A percentile compares a stretch with the other conserved stretches of the same genome.
These are phyloP conservation scores for Dryadomyces sulphureus DNA, from an alignment of 2,329 filamentous ascomycete species.

Conservation along the genomic window DNA sequence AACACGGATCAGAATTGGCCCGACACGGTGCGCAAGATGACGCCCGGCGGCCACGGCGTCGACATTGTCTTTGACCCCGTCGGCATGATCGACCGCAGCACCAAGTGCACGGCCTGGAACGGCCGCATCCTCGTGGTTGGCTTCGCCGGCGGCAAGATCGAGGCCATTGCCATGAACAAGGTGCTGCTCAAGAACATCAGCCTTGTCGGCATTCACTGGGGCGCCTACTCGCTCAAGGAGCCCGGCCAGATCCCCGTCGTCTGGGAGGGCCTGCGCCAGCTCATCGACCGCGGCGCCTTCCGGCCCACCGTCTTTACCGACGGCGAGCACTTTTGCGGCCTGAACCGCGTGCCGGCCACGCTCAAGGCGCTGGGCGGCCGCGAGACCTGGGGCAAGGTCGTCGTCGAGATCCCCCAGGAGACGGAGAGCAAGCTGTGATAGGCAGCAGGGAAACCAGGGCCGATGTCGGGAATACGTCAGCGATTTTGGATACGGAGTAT, in stretches of 20 bases:
- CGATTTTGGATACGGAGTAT: not conserved
- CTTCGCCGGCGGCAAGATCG: slow-evolving; percentile 74
- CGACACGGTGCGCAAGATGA: slow-evolving; percentile 61
- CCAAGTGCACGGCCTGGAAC: slow-evolving; percentile 91
- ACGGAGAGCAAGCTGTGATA: slow-evolving; percentile 39
- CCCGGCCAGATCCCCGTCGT: slow-evolving; percentile 54
- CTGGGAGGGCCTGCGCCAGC: slow-evolving; percentile 67
- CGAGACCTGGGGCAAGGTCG: slow-evolving; percentile 92
- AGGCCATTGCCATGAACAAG: slow-evolving; percentile 86
- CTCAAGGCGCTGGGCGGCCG: slow-evolving; percentile 63
- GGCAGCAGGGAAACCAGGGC: not conserved
- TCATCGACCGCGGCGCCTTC: slow-evolving; percentile 69
- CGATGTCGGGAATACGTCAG: not conserved
- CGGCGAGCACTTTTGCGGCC: slow-evolving; percentile 56
- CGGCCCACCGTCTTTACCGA: slow-evolving; percentile 71
- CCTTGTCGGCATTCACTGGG: slow-evolving; percentile 85
- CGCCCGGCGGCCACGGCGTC: slow-evolving; percentile 56
- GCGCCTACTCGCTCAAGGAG: slow-evolving; percentile 64
- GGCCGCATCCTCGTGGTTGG: slow-evolving; percentile 77
- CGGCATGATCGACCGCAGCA: slow-evolving; percentile 70
- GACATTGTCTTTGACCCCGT: slow-evolving; percentile 95
- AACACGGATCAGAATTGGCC: slow-evolving; percentile 47
- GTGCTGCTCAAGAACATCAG: slow-evolving; percentile 88
- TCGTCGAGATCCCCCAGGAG: slow-evolving; percentile 67
- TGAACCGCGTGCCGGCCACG: slow-evolving; percentile 66